These are phyloP conservation scores for Talaromyces sp. DNA, from an alignment of 2,329 filamentous ascomycete genomes.

Conservation along the genomic window DNA sequence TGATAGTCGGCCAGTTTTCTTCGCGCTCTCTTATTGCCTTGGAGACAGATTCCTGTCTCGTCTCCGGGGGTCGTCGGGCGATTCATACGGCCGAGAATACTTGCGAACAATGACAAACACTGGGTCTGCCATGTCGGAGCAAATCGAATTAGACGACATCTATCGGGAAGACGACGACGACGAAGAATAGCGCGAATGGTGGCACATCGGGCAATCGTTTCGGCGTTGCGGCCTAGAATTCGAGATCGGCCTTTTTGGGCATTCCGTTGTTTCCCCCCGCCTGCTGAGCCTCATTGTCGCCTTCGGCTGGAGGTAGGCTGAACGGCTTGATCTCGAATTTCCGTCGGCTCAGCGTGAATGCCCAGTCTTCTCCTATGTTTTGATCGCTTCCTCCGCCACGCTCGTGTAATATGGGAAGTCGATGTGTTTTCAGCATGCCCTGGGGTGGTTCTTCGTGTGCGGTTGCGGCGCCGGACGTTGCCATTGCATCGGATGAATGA, in stretches of 20 bases:
- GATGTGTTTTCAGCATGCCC: constrained; percentile 78
- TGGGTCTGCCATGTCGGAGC: constrained; percentile 53
- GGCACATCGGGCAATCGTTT: not conserved
- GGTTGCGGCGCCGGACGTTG: constrained; percentile 52
- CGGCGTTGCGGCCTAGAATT: constrained; percentile 56
- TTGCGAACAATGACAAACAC: constrained; percentile 53
- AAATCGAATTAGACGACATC: constrained; percentile 61
- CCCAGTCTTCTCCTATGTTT: constrained; percentile 75
- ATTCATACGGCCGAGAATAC: constrained; percentile 53
- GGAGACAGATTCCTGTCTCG: constrained; percentile 50
- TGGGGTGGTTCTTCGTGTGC: constrained; percentile 72
- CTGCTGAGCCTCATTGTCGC: constrained; percentile 61
- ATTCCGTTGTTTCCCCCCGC: constrained; percentile 38
- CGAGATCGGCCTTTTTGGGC: constrained; percentile 63
- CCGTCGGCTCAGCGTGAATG: constrained; percentile 79
- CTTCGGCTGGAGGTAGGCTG: constrained; percentile 80
- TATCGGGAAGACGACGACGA: constrained; percentile 40
- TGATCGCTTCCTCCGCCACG: constrained; percentile 74
- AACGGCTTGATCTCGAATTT: constrained; percentile 85
- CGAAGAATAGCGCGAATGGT: constrained; percentile 16
- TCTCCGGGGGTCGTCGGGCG: constrained; percentile 41
- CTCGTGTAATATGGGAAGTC: constrained; percentile 79
- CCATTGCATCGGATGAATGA: constrained; percentile 50
- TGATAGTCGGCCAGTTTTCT: constrained; percentile 35
- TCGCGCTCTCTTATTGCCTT: constrained; percentile 53